Conservation (phyloP, 148 eudicot genomes). For the Talinum fruticosum region DNA sequence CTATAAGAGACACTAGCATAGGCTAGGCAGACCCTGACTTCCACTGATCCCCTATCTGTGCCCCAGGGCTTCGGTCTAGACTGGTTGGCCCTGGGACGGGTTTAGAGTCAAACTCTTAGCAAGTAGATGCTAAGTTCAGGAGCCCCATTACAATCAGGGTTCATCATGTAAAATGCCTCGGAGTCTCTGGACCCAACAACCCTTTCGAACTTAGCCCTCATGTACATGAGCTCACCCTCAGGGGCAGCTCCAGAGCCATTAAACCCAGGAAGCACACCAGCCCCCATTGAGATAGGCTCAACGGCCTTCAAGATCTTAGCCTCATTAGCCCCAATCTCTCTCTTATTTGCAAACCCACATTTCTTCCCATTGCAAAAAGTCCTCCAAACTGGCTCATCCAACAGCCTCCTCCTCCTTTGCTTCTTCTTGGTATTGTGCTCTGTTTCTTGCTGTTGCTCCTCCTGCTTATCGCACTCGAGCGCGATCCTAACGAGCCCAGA, state of each 20-base stretch:
- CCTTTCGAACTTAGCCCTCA: conserved; percentile 81
- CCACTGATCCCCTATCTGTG: background rate
- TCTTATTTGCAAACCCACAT: conserved; percentile 53
- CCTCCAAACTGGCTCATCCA: conserved; percentile 66
- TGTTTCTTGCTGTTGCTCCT: conserved; percentile 8
- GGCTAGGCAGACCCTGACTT: too few species aligned
- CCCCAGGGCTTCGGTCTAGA: background rate
- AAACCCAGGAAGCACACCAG: conserved; percentile 67
- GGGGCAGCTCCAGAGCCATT: conserved; percentile 35
- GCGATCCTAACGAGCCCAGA: conserved; percentile 68
- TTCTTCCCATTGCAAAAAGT: conserved; percentile 70
- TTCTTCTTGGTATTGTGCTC: conserved; percentile 3
- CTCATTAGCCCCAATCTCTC: conserved; percentile 55
- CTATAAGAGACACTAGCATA: too few species aligned
- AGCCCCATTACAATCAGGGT: conserved; percentile 78
- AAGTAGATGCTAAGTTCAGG: conserved; percentile 76
- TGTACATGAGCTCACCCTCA: conserved; percentile 67
- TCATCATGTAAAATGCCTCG: conserved; percentile 80
- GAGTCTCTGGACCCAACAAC: conserved; percentile 81
- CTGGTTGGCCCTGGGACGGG: background rate
- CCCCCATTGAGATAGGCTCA: conserved; percentile 80
- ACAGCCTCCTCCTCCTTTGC: conserved; percentile 23
- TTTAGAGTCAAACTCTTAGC: conserved; percentile 45
- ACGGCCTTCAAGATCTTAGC: conserved; percentile 55
- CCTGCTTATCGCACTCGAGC: conserved; percentile 52